phyloP scores from a whole-genome alignment of 169 alveolate species.

The Toxoplasma gondii region DNA sequence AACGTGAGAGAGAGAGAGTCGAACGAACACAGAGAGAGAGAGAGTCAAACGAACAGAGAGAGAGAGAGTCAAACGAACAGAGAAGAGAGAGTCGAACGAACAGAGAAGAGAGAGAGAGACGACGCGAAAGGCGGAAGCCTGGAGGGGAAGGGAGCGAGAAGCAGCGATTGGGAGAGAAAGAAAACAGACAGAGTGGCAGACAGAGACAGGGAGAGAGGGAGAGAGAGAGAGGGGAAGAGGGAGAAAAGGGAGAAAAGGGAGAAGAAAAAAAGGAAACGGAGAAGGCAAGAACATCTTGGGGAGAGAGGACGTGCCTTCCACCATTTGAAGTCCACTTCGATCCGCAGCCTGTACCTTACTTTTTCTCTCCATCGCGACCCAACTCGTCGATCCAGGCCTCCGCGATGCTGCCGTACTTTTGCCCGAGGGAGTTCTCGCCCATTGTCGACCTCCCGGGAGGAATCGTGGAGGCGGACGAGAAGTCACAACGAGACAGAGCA shows the following conservation, averaged over 20 bases:
- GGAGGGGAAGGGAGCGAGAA: neutral
- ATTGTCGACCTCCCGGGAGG: neutral
- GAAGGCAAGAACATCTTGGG: too few relatives aligned
- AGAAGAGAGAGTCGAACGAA: neutral
- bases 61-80: neutral
- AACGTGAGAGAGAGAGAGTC: neutral
- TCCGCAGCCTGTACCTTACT: neutral
- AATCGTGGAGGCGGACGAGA: neutral
- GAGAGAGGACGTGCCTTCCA: too few relatives aligned
- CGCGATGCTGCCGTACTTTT: neutral
- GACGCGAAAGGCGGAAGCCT: neutral
- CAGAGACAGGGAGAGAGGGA: neutral
- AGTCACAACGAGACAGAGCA: neutral
- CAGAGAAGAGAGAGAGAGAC: neutral
- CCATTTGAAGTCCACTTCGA: neutral
- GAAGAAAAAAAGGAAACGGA: too few relatives aligned
- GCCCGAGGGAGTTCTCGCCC: neutral
- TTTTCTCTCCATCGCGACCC: neutral
- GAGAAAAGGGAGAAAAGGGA: too few relatives aligned
- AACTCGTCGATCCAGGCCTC: neutral
- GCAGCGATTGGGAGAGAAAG: neutral
- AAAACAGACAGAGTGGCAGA: neutral
- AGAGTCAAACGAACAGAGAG: neutral
- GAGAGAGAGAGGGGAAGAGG: too few relatives aligned
- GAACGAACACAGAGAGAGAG: neutral